phyloP scores from a whole-genome alignment of 2,329 filamentous ascomycete species.

The Pseudogymnoascus destructans region DNA sequence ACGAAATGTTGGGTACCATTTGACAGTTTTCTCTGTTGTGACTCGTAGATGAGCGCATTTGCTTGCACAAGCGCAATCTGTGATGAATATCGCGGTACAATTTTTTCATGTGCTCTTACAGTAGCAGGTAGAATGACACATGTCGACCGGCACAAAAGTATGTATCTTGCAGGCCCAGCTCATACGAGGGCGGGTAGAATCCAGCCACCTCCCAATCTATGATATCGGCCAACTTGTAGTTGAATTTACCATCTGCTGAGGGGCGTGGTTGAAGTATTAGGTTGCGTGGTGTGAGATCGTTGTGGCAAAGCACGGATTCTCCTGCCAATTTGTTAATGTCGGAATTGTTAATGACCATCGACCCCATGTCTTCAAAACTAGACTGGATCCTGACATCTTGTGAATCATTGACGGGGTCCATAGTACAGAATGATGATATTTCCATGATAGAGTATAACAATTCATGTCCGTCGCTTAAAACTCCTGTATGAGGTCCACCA shows the following conservation, averaged over 20 bases:
- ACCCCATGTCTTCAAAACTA: slow-evolving; percentile 14
- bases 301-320: slow-evolving; percentile 20
- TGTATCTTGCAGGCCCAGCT: slow-evolving; percentile 19
- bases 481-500: slow-evolving; percentile 12
- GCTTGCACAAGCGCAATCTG: slow-evolving; percentile 14
- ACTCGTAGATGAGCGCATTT: slow-evolving; percentile 17
- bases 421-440: slow-evolving; percentile 12
- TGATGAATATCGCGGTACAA: slow-evolving; percentile 12
- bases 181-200: slow-evolving; percentile 18
- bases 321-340: slow-evolving; percentile 17
- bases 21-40: slow-evolving; percentile 12
- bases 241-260: slow-evolving; percentile 11
- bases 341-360: slow-evolving; percentile 14
- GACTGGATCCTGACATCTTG: slow-evolving; percentile 11
- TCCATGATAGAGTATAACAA: slow-evolving; percentile 12
- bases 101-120: not conserved
- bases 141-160: slow-evolving; percentile 15
- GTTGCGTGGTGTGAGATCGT: slow-evolving; percentile 18
- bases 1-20: slow-evolving; percentile 14
- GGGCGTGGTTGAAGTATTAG: slow-evolving; percentile 13
- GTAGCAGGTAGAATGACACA: slow-evolving; percentile 15
- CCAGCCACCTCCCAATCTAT: slow-evolving; percentile 20
- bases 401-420: slow-evolving; percentile 10
- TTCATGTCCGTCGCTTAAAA: slow-evolving; percentile 9
- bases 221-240: slow-evolving; percentile 17